Evolutionary conservation across 768 basidiomycete species (phyloP), one percentile per base, ranked within the genome.

Genomic region (Amanita pallidorosea): DNA sequence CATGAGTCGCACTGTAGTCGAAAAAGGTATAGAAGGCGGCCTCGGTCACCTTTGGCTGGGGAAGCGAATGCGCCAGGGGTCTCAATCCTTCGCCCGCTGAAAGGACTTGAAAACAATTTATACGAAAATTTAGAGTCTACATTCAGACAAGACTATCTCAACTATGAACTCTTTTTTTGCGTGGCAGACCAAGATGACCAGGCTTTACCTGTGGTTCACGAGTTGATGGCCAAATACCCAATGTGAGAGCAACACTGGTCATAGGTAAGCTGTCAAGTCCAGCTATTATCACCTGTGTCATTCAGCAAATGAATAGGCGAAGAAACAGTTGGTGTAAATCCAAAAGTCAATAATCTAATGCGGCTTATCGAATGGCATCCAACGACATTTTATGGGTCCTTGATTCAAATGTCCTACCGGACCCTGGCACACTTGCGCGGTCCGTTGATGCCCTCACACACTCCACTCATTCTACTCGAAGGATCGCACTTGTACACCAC

Each of bases 291-390:
- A 49, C 25, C 52, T 31, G 31, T 42, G 8, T 7, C 53, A 49
- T 53, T 31, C 12, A 51, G 22, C 22, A 34, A 35, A 51, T 45
- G 33, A 41, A 5, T 56, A 92, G 92, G 91, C 44, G 84, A 89
- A 59, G 82, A 88, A 54, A 63, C 76, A 42, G 85, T 95, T n/a
- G 94, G 95, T 5, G 82, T 90, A 23, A 99, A 99, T 58, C 96
- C 96, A 0, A 98, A 98, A 73, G 85, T 98, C 59, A 97, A 97
- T 71, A 98, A 98, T 65, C 83, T 99, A 43, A 75, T 93, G 55
- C 81, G 82, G 77, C 94, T 12, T 97, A 93, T 64, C 73, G 74
- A 41, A 69, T 79, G 61, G 96, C 95, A 0, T 68, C 75, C 49
- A 73, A 96, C 60, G 92, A 98, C 60, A 87, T 98, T 45, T 69